Percentiles rank a stretch among this genome's conserved stretches.
Evolutionary conservation across 169 alveolate species (phyloP).

Genomic region (Plasmodium malariae): DNA sequence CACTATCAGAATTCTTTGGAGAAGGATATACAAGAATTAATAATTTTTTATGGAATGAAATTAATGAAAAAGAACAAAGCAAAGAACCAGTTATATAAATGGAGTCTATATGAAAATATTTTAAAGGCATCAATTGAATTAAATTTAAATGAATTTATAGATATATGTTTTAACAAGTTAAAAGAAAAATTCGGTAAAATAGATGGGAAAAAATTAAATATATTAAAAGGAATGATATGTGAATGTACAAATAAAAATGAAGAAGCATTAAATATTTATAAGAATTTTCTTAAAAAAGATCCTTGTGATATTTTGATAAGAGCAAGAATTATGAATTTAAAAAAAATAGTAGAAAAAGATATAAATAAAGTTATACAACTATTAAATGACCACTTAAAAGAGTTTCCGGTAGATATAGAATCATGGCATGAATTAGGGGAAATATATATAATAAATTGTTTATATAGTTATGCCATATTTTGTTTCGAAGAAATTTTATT

Average conservation of each 20-base stretch:
- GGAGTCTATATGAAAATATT: conserved; percentile 56
- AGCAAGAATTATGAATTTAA: conserved; percentile 66
- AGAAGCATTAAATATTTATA: conserved; percentile 66
- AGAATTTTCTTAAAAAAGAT: conserved; percentile 22
- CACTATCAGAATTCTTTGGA: conserved; percentile 37
- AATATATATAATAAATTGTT: conserved; percentile 52
- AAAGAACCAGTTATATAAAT: conserved; percentile 27
- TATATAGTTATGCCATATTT: conserved; percentile 56
- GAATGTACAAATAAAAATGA: conserved; percentile 48
- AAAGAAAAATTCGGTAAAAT: conserved; percentile 41
- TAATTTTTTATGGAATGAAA: conserved; percentile 44
- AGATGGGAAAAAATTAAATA: conserved; percentile 53
- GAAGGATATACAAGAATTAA: conserved; percentile 60
- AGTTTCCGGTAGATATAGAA: conserved; percentile 76
- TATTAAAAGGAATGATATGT: conserved; percentile 68
- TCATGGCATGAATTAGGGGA: conserved; percentile 79
- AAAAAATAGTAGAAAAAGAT: conserved; percentile 43
- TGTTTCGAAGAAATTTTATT: conserved; percentile 76
- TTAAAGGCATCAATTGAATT: conserved; percentile 58
- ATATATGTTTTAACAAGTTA: conserved; percentile 45
- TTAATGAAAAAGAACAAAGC: conserved; percentile 17
- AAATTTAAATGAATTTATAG: conserved; percentile 55
- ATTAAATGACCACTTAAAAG: conserved; percentile 77
- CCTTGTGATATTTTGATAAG: conserved; percentile 46
- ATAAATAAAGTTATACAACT: conserved; percentile 74